Conservation (phyloP, 176 grass and related monocot species). For the Avena eriantha region DNA sequence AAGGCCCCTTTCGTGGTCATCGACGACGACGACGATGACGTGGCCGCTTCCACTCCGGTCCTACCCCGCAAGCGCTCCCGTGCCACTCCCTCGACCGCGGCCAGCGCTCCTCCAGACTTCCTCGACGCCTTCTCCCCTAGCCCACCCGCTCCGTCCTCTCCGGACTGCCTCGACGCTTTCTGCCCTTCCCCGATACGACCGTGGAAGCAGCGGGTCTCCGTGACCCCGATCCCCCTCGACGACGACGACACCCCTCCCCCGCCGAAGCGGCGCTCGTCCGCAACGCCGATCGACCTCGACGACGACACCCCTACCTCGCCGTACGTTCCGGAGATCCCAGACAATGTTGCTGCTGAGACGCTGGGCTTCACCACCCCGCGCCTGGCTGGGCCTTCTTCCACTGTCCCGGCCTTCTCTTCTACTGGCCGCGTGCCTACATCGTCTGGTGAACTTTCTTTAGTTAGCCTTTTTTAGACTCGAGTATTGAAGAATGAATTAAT, state of each 20-base stretch:
- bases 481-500: background rate
- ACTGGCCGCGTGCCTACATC: background rate
- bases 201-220: background rate
- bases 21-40: background rate
- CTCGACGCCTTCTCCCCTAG: background rate
- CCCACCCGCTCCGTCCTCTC: background rate
- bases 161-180: slow-evolving; percentile 30
- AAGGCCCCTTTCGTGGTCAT: background rate
- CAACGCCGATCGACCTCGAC: slow-evolving; percentile 20
- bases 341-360: slow-evolving; percentile 4
- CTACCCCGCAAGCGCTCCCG: background rate
- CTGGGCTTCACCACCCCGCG: slow-evolving; percentile 16
- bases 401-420: background rate
- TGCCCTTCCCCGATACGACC: slow-evolving; percentile 32
- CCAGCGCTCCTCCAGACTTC: background rate
- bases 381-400: background rate
- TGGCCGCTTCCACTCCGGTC: background rate
- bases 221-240: slow-evolving; percentile 41
- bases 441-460: slow-evolving; percentile 23
- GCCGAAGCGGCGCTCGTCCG: slow-evolving; percentile 34
- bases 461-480: background rate
- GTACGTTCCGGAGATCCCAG: slow-evolving; percentile 13
- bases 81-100: background rate
- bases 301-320: slow-evolving; percentile 37
- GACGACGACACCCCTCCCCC: slow-evolving; percentile 47